Base-by-base conservation (phyloP, 1,284 basidiomycete species). In the Ganoderma resinaceum region DNA sequence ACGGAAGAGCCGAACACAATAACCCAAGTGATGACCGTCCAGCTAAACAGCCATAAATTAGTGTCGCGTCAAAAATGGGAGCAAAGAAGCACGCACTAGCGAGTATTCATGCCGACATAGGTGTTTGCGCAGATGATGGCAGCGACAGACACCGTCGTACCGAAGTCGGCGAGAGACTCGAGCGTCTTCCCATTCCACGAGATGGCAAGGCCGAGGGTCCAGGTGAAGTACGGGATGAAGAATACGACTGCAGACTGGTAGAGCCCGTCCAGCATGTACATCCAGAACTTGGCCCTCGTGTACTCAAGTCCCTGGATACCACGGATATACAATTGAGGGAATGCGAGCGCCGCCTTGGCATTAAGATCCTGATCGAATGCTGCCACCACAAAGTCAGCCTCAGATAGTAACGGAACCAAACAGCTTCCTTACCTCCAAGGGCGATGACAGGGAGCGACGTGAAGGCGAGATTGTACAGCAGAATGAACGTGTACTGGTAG, bases 291-390 rank as follows among this genome's bases (percentile, higher is more conserved):
- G 67, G 84, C 74, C 16, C 95, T 89, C 26, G 96, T 98, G 82
- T 98, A 99, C 76, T 98, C 96, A 23, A 97, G 84, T 40, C 97
- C 96, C 33, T 91, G 87, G 74, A 98, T 97, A 46, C 97, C 97
- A 59, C 96, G 91, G 73, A 95, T 86, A 79, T 99, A 99, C 12
- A 98, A 90, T 76, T 97, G 94, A 7, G 97, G 97, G 83, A 95
- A 97, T 3, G 95, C 95, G 68, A 98, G 83, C 0, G 95, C 93
- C 0, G 95, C 96, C 78, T 90, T 90, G 31, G 95, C 93, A 77
- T 97, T 96, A 76, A 98, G 87, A 78, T 99, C 97, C 83, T 99
- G 97, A 81, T 99, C 97, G 77, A 98, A 97, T 23, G 95, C 94
- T 93, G 69, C 29, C 43, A 49, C 62, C 61, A 65, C 52, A 42